Percentiles rank a stretch among this genome's conserved stretches.
These are phyloP conservation scores for Elongisporangium senticosum DNA, from an alignment of 352 stramenopile genomes.

Conservation along the genomic window DNA sequence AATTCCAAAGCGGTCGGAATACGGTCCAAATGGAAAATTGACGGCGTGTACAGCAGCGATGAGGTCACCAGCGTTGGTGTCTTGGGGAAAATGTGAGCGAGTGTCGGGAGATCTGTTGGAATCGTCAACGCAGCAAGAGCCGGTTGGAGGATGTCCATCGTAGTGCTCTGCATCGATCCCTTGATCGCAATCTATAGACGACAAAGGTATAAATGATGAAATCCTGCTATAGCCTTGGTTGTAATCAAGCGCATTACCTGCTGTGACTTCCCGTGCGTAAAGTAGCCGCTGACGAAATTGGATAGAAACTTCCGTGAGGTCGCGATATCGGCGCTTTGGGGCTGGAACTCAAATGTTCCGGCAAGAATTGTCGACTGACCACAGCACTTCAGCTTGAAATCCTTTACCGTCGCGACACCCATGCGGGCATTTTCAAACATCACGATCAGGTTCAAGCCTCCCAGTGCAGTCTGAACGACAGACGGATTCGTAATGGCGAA, in stretches of 20 bases:
- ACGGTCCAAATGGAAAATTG: conserved; percentile 55
- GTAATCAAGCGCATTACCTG: conserved; percentile 25
- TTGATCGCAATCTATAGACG: conserved; percentile 52
- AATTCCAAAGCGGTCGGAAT: conserved; percentile 72
- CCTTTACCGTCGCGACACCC: conserved; percentile 47
- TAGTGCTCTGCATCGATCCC: conserved; percentile 44
- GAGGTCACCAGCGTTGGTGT: conserved; percentile 70
- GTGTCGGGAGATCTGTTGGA: conserved; percentile 46
- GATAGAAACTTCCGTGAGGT: conserved; percentile 62
- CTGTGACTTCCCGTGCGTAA: conserved; percentile 56
- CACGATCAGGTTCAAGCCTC: conserved; percentile 47
- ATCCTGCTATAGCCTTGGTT: background rate
- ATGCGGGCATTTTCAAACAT: conserved; percentile 37
- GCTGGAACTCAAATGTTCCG: conserved; percentile 60
- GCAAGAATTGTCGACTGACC: conserved; percentile 40
- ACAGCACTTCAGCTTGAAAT: conserved; percentile 71
- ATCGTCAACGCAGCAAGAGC: conserved; percentile 53
- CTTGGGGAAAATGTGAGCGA: conserved; percentile 58
- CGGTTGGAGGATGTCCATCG: conserved; percentile 55
- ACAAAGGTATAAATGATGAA: background rate
- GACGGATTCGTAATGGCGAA: conserved; percentile 73
- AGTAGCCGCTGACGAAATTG: conserved; percentile 81
- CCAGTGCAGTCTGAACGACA: conserved; percentile 53
- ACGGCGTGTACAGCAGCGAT: conserved; percentile 70
- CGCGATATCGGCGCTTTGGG: conserved; percentile 17